Base-by-base conservation (phyloP, 2,329 filamentous ascomycete genomes). In the Catunica adiposa region DNA sequence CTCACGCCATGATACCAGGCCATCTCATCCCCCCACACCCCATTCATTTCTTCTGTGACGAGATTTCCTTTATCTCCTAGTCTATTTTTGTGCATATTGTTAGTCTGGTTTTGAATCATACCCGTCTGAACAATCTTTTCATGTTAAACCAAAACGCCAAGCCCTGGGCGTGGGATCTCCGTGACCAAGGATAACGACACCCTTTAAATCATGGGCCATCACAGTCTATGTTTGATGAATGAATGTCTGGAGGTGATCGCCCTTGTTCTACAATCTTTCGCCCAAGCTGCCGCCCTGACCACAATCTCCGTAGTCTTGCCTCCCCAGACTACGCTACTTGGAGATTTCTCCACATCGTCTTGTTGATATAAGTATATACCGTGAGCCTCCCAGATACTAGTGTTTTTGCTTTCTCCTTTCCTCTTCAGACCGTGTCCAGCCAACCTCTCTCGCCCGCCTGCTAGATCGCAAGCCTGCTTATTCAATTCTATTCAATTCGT, bases 391-490 rank as follows among this genome's bases (percentile, higher is more conserved):
- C 31, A 17, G 31, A 40, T 23, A 17, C 7, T 22, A 9, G 20
- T 25, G 29, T 38, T 23, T 38, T 17, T 37, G 34, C n/a, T 52
- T 31, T 14, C 34, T n/a, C 7, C 15, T 52, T 38, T 52, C 50
- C 31, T 52, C 31, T 23, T 26, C 31, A 52, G 50, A 52, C 50
- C 50, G 50, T 52, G 31, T 52, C 50, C 50, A 52, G 38, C n/a
- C 20, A 52, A 52, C 50, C 31, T 52, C 50, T 52, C 50, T 52
- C 50, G 20, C 29, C 34, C 15, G 17, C 17, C 29, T 52, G 50
- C 29, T 52, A 17, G 29, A 52, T 40, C 34, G 50, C 50, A 52
- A 44, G 50, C 34, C 34, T 29, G 34, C 29, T 48, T 48, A 23
- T 14, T 37, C 31, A 38, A 15, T 23, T 37, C 31, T 38, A 4